Base-by-base conservation (phyloP, 129 eudicot genomes). In the Heracleum sosnowskyi region DNA sequence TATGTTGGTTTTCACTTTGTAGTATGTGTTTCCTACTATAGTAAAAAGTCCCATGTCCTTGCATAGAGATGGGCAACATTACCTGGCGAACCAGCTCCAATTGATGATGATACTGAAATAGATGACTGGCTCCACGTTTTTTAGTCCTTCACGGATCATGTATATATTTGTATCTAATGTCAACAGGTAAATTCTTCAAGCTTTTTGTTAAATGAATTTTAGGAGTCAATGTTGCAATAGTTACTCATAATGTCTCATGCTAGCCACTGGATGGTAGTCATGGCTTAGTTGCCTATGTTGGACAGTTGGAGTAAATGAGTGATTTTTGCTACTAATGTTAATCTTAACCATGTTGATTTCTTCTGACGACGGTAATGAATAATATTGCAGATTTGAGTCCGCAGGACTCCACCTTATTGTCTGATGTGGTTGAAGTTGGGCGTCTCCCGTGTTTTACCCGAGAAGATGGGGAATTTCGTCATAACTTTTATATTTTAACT, bases 51-150 rank as follows among this genome's bases (percentile, higher is more conserved):
- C 37, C 55, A 9, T 15, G 69, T 82, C n/a, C 47, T 64, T 12
- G 4, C 8, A 28, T 40, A 95, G 98, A 90, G 98, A 90, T 95
- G 98, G 98, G 92, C 87, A 71, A 80, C 98, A 49, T 90, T 95
- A 83, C 98, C 98, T 26, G 98, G 98, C 44, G 98, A 95, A 86
- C 92, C 93, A 45, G 96, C 85, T 77, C 97, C 94, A 28, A 77
- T 92, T 51, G 98, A 91, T 85, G 98, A 95, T 84, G 98, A 95
- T 83, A 76, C 83, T 44, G 98, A 95, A 73, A 88, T 95, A 76
- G 98, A 94, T 83, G 98, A 94, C 63, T 94, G 96, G 97, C 86
- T 81, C 97, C 97, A 68, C 96, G 96, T 75, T 95, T 91, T 85
- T 84, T 91, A n/a, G 97, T 95, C 53, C 96, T 95, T n/a, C 92